Percentiles rank a stretch among this genome's conserved stretches.
These are phyloP conservation scores for Paraphaeosphaeria sporulosa DNA, from an alignment of 2,329 filamentous ascomycete species.

Conservation along the genomic window DNA sequence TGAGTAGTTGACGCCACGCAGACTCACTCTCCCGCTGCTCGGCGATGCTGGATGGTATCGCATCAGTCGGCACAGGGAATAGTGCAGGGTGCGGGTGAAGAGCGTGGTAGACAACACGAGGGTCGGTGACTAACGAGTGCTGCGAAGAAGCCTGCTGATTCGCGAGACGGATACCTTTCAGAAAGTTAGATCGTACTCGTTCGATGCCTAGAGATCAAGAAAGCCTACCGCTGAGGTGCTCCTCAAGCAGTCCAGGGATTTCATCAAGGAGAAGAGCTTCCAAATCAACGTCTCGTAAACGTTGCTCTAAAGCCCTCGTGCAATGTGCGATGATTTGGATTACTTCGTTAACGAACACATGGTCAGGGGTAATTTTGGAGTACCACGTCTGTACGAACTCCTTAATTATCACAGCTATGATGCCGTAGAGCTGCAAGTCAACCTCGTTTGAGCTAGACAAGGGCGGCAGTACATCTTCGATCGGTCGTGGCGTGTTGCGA, in stretches of 20 bases:
- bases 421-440: constrained; percentile 89
- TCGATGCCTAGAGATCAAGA: constrained; percentile 29
- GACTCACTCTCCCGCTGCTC: constrained; percentile 79
- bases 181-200: constrained; percentile 35
- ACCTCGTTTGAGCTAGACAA: constrained; percentile 94
- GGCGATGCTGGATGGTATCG: constrained; percentile 59
- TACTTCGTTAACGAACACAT: constrained; percentile 85
- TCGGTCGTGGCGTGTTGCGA: constrained; percentile 68
- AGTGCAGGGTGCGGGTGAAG: constrained; percentile 82
- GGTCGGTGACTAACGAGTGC: constrained; percentile 67
- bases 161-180: constrained; percentile 75
- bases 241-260: constrained; percentile 80
- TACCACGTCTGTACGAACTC: constrained; percentile 97
- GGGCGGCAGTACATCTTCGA: constrained; percentile 85
- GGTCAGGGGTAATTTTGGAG: constrained; percentile 87
- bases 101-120: constrained; percentile 80
- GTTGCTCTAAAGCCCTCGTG: constrained; percentile 85
- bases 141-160: constrained; percentile 63
- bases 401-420: constrained; percentile 86
- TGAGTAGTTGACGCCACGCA: constrained; percentile 86
- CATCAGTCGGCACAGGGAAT: constrained; percentile 73
- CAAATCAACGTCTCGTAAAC: constrained; percentile 81
- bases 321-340: constrained; percentile 92
- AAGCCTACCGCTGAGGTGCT: constrained; percentile 76
- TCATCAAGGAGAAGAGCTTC: constrained; percentile 87